Evolutionary conservation across 129 eudicot genomes (phyloP).

Genomic region (Flaveria robusta): DNA sequence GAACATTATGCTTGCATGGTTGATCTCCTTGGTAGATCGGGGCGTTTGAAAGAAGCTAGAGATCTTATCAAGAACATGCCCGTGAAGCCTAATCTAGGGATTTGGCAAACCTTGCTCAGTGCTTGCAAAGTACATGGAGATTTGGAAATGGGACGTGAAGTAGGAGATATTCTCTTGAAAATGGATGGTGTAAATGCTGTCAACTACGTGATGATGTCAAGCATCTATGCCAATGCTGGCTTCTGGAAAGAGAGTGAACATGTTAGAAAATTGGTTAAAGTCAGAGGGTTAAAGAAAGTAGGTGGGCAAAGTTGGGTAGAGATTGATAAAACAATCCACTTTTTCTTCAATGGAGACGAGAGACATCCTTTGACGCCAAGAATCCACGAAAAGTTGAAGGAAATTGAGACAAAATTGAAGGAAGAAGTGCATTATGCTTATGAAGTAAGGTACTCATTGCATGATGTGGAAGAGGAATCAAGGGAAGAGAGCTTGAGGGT

Average conservation of each 20-base stretch:
- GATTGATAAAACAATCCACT: conserved; percentile 58
- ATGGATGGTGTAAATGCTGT: conserved; percentile 60
- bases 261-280: conserved; percentile 53
- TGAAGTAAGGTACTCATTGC: conserved; percentile 60
- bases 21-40: conserved; percentile 84
- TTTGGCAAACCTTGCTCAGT: conserved; percentile 85
- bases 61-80: conserved; percentile 66
- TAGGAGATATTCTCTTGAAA: conserved; percentile 56
- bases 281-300: conserved; percentile 62
- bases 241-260: conserved; percentile 69
- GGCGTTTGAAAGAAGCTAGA: conserved; percentile 65
- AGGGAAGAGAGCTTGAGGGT: conserved; percentile 66
- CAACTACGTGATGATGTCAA: conserved; percentile 67
- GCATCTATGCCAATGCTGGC: conserved; percentile 64
- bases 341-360: conserved; percentile 66
- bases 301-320: conserved; percentile 83
- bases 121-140: conserved; percentile 77
- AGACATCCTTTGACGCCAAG: conserved; percentile 54
- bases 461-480: conserved; percentile 75
- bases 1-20: conserved; percentile 88
- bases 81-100: conserved; percentile 49
- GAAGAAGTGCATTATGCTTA: conserved; percentile 59
- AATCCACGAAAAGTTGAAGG: conserved; percentile 52
- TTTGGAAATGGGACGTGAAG: conserved; percentile 75
- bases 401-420: conserved; percentile 59